phyloP scores from a whole-genome alignment of 2,329 filamentous ascomycete species.

The Nemania bipapillata region DNA sequence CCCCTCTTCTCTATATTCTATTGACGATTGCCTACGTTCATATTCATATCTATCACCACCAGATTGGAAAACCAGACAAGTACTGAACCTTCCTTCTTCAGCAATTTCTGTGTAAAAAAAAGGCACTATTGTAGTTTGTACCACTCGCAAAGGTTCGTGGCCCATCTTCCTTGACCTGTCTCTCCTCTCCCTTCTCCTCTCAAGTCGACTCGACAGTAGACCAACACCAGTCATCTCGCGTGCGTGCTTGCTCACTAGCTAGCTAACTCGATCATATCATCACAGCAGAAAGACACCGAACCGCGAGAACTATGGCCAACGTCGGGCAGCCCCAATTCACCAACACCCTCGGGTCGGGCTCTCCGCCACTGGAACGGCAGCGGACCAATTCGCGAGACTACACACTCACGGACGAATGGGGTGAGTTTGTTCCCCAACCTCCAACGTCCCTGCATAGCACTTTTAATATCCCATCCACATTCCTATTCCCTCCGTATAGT shows the following conservation, averaged over 20 bases:
- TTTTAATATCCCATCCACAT: slow-evolving; percentile 3
- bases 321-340: slow-evolving; percentile 45
- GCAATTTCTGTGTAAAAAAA: neutral
- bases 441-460: neutral
- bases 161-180: neutral
- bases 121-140: neutral
- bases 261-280: slow-evolving; percentile 11
- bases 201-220: too few relatives aligned
- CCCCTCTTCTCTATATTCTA: neutral
- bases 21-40: slow-evolving; percentile 7
- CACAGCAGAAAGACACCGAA: slow-evolving; percentile 4
- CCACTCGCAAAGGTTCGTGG: neutral
- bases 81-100: neutral
- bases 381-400: slow-evolving; percentile 49
- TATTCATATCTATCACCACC: neutral
- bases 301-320: slow-evolving; percentile 40
- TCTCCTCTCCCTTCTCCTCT: too few relatives aligned
- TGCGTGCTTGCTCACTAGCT: neutral
- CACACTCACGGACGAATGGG: slow-evolving; percentile 60
- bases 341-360: slow-evolving; percentile 51
- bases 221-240: neutral
- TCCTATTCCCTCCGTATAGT: neutral
- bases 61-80: neutral
- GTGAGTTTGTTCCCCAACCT: slow-evolving; percentile 50
- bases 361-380: slow-evolving; percentile 54